These are phyloP conservation scores for Clonostachys sp. DNA, from an alignment of 2,329 filamentous ascomycete genomes.

Conservation along the genomic window DNA sequence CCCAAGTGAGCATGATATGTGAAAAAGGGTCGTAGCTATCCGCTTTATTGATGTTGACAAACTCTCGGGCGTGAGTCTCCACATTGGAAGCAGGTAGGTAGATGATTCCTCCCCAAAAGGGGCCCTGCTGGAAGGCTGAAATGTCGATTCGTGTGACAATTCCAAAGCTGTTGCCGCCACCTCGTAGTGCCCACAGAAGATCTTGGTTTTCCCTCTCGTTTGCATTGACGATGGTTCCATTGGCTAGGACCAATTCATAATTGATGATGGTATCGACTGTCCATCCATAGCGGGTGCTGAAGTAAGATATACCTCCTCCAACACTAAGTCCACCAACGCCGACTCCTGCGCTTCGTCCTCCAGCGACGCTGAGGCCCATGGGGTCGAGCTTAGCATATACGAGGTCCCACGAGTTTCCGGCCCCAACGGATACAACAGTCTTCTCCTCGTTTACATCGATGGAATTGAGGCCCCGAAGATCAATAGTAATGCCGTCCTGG, in stretches of 20 bases:
- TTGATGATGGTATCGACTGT: slow-evolving; percentile 30
- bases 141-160: slow-evolving; percentile 20
- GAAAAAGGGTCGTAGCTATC: slow-evolving; percentile 7
- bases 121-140: slow-evolving; percentile 15
- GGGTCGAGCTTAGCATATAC: slow-evolving; percentile 33
- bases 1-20: slow-evolving; percentile 1
- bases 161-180: slow-evolving; percentile 38
- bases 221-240: slow-evolving; percentile 31
- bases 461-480: slow-evolving; percentile 17
- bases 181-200: slow-evolving; percentile 36
- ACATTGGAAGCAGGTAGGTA: neutral
- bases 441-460: slow-evolving; percentile 27
- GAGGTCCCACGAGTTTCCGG: slow-evolving; percentile 36
- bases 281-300: slow-evolving; percentile 32
- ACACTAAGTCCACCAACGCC: slow-evolving; percentile 39
- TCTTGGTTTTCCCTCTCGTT: slow-evolving; percentile 27
- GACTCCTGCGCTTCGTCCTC: slow-evolving; percentile 30
- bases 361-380: slow-evolving; percentile 26
- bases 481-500: slow-evolving; percentile 31
- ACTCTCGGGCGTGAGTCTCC: slow-evolving; percentile 5
- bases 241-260: slow-evolving; percentile 33
- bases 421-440: slow-evolving; percentile 29
- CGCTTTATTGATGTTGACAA: slow-evolving; percentile 6
- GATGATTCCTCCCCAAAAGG: slow-evolving; percentile 17
- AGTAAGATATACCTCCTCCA: slow-evolving; percentile 44